These are phyloP conservation scores for Paramecium bursaria DNA, from an alignment of 73 alveolate species.

Conservation along the genomic window DNA sequence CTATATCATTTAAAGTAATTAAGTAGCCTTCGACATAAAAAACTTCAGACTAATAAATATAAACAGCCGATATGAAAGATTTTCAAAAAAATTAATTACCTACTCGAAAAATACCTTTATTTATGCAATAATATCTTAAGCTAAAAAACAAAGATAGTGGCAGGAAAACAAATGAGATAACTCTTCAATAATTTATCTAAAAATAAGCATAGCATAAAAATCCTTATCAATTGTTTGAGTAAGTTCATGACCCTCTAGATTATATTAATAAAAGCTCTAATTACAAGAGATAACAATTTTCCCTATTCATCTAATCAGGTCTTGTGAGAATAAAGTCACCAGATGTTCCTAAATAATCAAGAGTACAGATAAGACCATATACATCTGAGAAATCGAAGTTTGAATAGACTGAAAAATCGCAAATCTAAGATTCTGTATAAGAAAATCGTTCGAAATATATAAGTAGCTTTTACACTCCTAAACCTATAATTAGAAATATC, in stretches of 20 bases:
- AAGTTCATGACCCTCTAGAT: not conserved
- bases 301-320: not conserved
- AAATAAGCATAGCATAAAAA: too few species aligned
- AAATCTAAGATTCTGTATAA: not conserved
- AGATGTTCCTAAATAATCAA: not conserved
- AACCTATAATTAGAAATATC: slow-evolving; percentile 16
- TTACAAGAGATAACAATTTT: not conserved
- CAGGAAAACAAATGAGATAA: not conserved
- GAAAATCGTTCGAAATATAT: not conserved
- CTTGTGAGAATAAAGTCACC: not conserved
- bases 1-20: slow-evolving; percentile 9
- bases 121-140: slow-evolving; percentile 25
- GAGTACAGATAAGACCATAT: slow-evolving; percentile 15
- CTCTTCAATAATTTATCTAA: not conserved
- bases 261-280: not conserved
- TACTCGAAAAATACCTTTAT: slow-evolving; percentile 26
- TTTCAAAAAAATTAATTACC: not conserved
- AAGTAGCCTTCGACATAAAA: slow-evolving; percentile 10
- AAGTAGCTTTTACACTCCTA: slow-evolving; percentile 45
- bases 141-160: not conserved
- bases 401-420: not conserved
- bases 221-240: not conserved
- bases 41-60: slow-evolving; percentile 21
- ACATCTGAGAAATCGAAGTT: not conserved
- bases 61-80: not conserved